A percentile compares a stretch with the other conserved stretches of the same genome.
phyloP scores from a whole-genome alignment of 2,329 filamentous ascomycete genomes.

The Nannizziopsis arthrosporioides region DNA sequence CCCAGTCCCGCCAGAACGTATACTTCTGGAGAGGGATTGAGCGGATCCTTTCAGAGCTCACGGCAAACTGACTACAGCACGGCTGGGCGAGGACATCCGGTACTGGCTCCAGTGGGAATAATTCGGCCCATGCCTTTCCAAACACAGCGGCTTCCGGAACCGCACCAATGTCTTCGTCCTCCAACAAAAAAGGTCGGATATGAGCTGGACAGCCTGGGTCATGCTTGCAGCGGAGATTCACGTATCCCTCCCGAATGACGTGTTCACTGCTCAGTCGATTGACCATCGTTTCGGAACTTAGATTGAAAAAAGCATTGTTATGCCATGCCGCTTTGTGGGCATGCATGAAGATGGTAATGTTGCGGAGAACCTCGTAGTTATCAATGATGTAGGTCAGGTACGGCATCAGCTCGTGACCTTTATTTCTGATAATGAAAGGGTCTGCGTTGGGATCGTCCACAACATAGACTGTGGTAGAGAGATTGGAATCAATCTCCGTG shows the following conservation, averaged over 20 bases:
- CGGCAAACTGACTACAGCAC: slow-evolving; percentile 54
- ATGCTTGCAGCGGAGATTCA: slow-evolving; percentile 50
- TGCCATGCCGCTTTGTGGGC: slow-evolving; percentile 48
- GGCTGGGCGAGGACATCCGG: slow-evolving; percentile 46
- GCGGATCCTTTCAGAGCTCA: slow-evolving; percentile 47
- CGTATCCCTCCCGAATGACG: slow-evolving; percentile 44
- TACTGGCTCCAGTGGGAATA: slow-evolving; percentile 36
- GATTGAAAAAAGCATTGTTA: slow-evolving; percentile 44
- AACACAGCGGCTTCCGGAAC: slow-evolving; percentile 40
- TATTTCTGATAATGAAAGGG: slow-evolving; percentile 45
- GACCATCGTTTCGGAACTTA: slow-evolving; percentile 42
- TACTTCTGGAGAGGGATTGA: slow-evolving; percentile 44
- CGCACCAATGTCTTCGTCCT: slow-evolving; percentile 26
- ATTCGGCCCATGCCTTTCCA: slow-evolving; percentile 37
- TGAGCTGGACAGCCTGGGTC: slow-evolving; percentile 48
- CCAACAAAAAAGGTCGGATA: slow-evolving; percentile 38
- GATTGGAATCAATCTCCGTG: slow-evolving; percentile 36
- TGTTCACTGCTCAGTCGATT: slow-evolving; percentile 41
- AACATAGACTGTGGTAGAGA: slow-evolving; percentile 40
- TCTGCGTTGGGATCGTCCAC: slow-evolving; percentile 42
- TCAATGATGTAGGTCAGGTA: slow-evolving; percentile 54
- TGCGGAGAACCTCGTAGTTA: slow-evolving; percentile 47
- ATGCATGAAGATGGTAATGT: slow-evolving; percentile 51
- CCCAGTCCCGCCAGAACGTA: slow-evolving; percentile 49
- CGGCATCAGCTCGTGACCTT: slow-evolving; percentile 51